A percentile compares a stretch with the other conserved stretches of the same genome.
Conservation (phyloP, 2,329 filamentous ascomycete genomes). For the Huntiella abstrusa region DNA sequence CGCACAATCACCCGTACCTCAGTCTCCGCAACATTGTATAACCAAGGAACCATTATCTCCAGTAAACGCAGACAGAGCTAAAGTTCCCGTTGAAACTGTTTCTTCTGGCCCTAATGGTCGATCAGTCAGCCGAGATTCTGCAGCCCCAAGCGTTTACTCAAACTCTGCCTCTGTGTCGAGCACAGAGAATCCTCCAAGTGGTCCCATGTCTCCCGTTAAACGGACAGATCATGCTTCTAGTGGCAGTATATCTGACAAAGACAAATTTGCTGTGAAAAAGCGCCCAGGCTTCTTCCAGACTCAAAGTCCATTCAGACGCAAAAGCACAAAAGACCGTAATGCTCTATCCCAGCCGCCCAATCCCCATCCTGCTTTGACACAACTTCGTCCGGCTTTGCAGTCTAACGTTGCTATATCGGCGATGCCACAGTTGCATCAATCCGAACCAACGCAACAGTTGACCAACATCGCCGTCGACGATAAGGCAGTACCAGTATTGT, state of each 20-base stretch:
- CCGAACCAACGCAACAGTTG: too few relatives aligned
- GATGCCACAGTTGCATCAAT: too few relatives aligned
- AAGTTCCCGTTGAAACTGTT: conserved; percentile 34
- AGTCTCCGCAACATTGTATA: too few relatives aligned
- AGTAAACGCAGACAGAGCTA: conserved; percentile 28
- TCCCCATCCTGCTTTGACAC: conserved; percentile 9
- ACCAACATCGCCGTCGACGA: too few relatives aligned
- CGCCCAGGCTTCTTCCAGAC: conserved; percentile 84
- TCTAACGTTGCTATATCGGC: too few relatives aligned
- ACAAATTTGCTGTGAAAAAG: conserved; percentile 49
- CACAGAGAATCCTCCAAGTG: conserved; percentile 52
- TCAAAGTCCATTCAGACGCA: conserved; percentile 78
- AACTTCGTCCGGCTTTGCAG: too few relatives aligned
- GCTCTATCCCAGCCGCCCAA: conserved; percentile 7
- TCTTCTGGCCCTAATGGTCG: conserved; percentile 27
- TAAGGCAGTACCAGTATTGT: too few relatives aligned
- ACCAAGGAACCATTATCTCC: too few relatives aligned
- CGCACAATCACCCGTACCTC: too few relatives aligned
- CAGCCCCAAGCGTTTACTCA: conserved; percentile 68
- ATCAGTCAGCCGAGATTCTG: conserved; percentile 65
- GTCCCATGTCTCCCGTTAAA: conserved; percentile 57
- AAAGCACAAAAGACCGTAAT: conserved; percentile 56
- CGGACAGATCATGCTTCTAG: conserved; percentile 25
- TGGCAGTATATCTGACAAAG: conserved; percentile 40
- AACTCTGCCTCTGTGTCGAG: conserved; percentile 79